Base-by-base conservation (phyloP, 441 rosid genomes). In the Gossypium davidsonii region DNA sequence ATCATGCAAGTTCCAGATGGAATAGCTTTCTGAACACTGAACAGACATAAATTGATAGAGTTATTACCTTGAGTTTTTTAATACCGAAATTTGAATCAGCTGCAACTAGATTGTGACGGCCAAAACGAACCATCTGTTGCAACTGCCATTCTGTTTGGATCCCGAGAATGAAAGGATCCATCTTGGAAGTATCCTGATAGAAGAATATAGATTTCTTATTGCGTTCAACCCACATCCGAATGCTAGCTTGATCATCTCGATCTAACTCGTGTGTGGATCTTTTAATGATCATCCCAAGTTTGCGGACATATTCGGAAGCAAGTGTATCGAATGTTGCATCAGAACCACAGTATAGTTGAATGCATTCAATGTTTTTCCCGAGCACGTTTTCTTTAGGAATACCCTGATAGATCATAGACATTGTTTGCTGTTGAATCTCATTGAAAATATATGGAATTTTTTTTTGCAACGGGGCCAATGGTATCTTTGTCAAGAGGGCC, bases 371-470 rank as follows among this genome's bases (percentile, higher is more conserved):
- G 73, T 92, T 96, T 82, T 92, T 94, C 85, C 92, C 97, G 70
- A 94, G 73, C 34, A 94, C 96, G 66, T 88, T 94, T 79, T 92
- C 97, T 78, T 89, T 97, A 67, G 97, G 96, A 73, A 94, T 92
- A 53, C 98, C 98, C 72, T 92, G 96, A 85, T 94, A 94, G 58
- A 94, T 90, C 97, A 92, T 88, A 58, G 97, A 94, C 97, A 94
- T 88, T 26, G 96, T 88, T 69, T 90, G 97, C 68, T 92, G 98
- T 71, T 90, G 93, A 80, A 90, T 89, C 81, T 88, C 97, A 70
- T 88, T 88, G 51, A 88, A 87, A 69, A 94, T 86, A 74, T 94
- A 94, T 18, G 97, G 97, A 70, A 90, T 74, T 79, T 88, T 90
- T 82, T 92, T 94, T 53, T 21, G 97, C 98, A 60, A 97, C 94